Conservation (phyloP, 495 filamentous ascomycete species). For the Tuber borchii region DNA sequence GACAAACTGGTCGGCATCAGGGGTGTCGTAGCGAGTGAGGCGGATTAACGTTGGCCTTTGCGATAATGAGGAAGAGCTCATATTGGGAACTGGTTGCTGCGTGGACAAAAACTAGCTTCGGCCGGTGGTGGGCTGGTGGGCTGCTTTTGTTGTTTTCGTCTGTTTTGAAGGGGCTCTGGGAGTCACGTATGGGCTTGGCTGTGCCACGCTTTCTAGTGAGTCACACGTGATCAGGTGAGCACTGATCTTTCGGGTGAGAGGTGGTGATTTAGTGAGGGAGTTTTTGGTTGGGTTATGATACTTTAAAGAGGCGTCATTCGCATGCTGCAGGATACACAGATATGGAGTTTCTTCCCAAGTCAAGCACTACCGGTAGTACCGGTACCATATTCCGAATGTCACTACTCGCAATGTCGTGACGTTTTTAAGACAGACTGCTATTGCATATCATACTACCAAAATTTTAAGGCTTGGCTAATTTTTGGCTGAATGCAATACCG, state of each 20-base stretch:
- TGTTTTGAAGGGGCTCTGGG: neutral
- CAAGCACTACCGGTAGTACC: no score
- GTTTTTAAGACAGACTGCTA: no score
- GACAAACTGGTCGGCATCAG: conserved; percentile 33
- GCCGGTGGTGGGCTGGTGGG: neutral
- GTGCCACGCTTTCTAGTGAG: neutral
- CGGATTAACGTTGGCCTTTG: conserved; percentile 13
- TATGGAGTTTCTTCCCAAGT: neutral
- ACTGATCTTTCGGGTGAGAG: neutral
- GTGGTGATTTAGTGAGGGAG: neutral
- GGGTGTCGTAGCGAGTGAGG: conserved; percentile 29
- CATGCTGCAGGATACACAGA: neutral
- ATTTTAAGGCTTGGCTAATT: no score
- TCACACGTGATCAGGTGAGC: conserved; percentile 3
- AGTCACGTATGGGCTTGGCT: neutral
- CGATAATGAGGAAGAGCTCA: neutral
- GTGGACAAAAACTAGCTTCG: neutral
- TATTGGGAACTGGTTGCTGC: neutral
- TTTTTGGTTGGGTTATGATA: neutral
- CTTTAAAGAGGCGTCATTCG: neutral
- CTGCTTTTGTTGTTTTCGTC: neutral
- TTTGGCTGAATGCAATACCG: no score
- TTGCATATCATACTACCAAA: no score
- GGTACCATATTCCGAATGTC: neutral
- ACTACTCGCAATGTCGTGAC: no score